Base-by-base conservation (phyloP, 768 basidiomycete species). In the Podaxis sp. region DNA sequence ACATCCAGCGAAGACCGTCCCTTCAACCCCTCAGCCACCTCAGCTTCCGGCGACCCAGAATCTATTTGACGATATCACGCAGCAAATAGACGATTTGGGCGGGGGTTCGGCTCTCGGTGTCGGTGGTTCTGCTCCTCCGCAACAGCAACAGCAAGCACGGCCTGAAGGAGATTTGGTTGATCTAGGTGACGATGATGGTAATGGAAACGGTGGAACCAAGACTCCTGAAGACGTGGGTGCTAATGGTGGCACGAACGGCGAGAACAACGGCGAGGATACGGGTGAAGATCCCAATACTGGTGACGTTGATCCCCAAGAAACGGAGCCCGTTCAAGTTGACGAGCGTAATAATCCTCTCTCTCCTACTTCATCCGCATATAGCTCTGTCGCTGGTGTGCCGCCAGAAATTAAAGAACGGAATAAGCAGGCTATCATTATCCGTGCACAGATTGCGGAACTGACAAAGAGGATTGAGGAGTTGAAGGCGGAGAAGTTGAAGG, bases 401-500 rank as follows among this genome's bases (percentile, higher is more conserved):
- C 36, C 44, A 5, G 52, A 38, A 37, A 55, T 61, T 13, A 61
- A 55, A 40, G 59, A 55, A 21, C 42, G 59, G 18, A 61, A 61
- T 25, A 61, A 48, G 23, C 52, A 61, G 21, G 59, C 59, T 37
- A 61, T 61, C 11, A 61, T 61, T 37, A 61, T 61, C 18, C 59
- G 59, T 7, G 65, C 65, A 21, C 56, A 63, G 36, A 61, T 52
- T 5, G 61, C 54, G 9, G 62, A 66, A 46, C 46, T 64, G 23
- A 57, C 55, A 47, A 50, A 40, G 37, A 63, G 63, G 54, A 66
- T 67, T 36, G 62, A 62, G 1, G 40, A 63, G 28, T 50, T 59
- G 40, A 62, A 64, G 42, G 63, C 62, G 21, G 67, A 63, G 13
- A 66, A 62, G 51, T 62, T 65, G 55, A 64, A 55, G 57, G 65